phyloP scores from a whole-genome alignment of 331 rosid genomes.

The Malus hybrid region DNA sequence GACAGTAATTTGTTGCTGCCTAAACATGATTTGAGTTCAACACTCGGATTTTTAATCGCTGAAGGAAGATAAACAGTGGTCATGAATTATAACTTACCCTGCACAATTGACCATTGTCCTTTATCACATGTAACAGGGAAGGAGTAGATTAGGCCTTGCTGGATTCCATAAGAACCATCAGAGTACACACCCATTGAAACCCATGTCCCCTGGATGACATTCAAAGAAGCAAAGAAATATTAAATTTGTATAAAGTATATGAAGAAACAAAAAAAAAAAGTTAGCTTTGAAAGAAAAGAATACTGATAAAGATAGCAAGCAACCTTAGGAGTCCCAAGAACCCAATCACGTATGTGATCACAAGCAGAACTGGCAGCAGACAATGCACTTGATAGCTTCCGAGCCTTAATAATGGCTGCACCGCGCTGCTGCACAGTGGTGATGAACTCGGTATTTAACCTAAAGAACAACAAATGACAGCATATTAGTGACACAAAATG shows the following conservation, averaged over 20 bases:
- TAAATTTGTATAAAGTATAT: neutral
- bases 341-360: slow-evolving; percentile 93
- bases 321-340: slow-evolving; percentile 88
- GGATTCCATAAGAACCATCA: slow-evolving; percentile 85
- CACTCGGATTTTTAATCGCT: neutral
- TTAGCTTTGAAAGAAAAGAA: neutral
- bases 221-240: neutral
- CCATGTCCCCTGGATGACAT: slow-evolving; percentile 58
- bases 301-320: slow-evolving; percentile 2
- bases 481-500: neutral
- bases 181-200: slow-evolving; percentile 96
- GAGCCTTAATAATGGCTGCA: slow-evolving; percentile 71
- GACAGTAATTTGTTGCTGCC: neutral
- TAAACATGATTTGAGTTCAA: neutral
- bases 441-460: slow-evolving; percentile 74
- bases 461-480: slow-evolving; percentile 10
- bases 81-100: slow-evolving; percentile 30
- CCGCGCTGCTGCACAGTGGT: slow-evolving; percentile 81
- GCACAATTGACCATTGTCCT: slow-evolving; percentile 83
- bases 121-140: slow-evolving; percentile 90
- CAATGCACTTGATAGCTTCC: slow-evolving; percentile 74
- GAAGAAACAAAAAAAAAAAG: neutral
- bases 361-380: slow-evolving; percentile 96
- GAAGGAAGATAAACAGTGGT: neutral
- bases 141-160: slow-evolving; percentile 73